Evolutionary conservation across 2,329 filamentous ascomycete species (phyloP), one percentile per base, ranked within the genome.

Genomic region (Sporothrix inflata): DNA sequence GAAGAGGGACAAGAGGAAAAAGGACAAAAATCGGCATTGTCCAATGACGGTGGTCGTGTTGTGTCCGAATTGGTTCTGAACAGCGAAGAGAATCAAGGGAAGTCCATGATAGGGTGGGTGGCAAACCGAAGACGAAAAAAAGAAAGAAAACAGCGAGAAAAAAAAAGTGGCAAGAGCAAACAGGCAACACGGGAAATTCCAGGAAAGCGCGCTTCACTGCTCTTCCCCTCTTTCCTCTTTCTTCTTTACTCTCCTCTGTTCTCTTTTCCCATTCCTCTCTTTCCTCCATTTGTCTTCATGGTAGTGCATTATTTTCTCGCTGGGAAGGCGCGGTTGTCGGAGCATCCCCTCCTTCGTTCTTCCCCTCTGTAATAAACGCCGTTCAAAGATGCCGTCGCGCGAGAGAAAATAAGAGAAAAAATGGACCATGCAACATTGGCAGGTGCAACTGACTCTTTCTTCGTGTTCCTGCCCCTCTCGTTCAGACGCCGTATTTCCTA

Each of bases 401-500:
- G 40, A 63, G 19, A 11, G 16, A 63, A 24, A n/a, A 24, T 19
- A 11, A 4, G 42, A 24, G 4, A n/a, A 38, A 21, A 40, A 61
- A 27, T 63, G 40, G 38, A 24, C 57, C 27, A 34, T 16, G n/a
- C 27, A 19, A 34, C 53, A 34, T 57, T 5, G 30, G 38, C 60
- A 65, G 12, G 60, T 45, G 38, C 60, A n/a, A 65, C 34, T 63
- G 57, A 63, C 57, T 63, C 57, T 21, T 53, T 53, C 19, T 21
- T 53, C 49, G 49, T 53, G 49, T 63, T 12, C 21, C 21, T 49
- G 45, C 24, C 14, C 61, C 24, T 49, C 40, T 49, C 34, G n/a
- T 61, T 19, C 16, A 27, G 40, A 49, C 42, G 63, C 63, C 63
- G 63, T 66, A 66, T 66, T 66, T 65, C 61, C 61, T 65, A 30